Base-by-base conservation (phyloP, 1,139 yeast species). In the Suhomyces terraborum region DNA sequence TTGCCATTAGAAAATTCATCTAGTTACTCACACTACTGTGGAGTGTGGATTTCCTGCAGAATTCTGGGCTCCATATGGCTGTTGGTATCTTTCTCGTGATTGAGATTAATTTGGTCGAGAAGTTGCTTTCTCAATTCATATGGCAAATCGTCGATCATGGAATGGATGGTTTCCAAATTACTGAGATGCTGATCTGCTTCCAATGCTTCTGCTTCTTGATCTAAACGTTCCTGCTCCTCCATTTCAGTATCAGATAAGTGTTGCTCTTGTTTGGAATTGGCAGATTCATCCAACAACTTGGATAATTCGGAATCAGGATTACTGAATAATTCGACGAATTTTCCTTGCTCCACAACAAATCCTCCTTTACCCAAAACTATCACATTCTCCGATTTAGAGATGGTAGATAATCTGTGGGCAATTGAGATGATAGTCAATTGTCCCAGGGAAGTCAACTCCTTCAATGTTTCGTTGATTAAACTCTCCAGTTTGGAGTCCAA, bases 331-430 rank as follows among this genome's bases (percentile, higher is more conserved):
- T 68, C 69, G 21, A 69, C 64, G 51, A 73, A 73, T 38, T 64
- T 57, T 4, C 78, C 78, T 34, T 59, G 59, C 46, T 68, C 75
- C 6, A 65, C 73, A 8, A 71, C 77, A 50, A 64, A 62, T 28
- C 79, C 69, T 47, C 64, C 54, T 42, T 70, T 71, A 4, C 77
- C 77, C 26, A 73, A 55, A 0, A 87, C 84, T 32, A 84, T 80
- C 13, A 84, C 83, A 46, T 66, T 66, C 38, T 73, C 77, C 1
- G 77, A 70, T 46, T 72, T 73, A 16, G 76, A 67, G 35, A 87
- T 87, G 8, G 96, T 85, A 13, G 93, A 87, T 40, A 91, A 76
- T 54, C 97, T 74, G 63, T 89, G 98, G 1, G 98, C 98, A 57
- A 91, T 87, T 29, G 95, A 88, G 25, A 89, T 84, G 1, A 95